A percentile compares a stretch with the other conserved stretches of the same genome.
Evolutionary conservation across 2,329 filamentous ascomycete species (phyloP).

Genomic region (Blastomyces percursus): DNA sequence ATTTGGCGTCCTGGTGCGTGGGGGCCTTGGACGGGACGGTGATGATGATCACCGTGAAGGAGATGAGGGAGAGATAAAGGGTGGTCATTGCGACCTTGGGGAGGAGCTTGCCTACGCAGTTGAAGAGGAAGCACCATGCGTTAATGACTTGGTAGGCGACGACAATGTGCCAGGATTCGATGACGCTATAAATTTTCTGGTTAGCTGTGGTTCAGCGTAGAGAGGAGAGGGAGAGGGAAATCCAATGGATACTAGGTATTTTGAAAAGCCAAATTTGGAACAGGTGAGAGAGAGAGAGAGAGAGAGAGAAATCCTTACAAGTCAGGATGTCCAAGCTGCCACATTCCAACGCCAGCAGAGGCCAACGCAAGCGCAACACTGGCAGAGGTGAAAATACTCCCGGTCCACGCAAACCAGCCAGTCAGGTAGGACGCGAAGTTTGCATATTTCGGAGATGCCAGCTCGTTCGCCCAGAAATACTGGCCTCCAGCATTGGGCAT

Average conservation of each 20-base stretch:
- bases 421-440: constrained; percentile 39
- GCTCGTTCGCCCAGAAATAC: constrained; percentile 42
- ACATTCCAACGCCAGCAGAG: constrained; percentile 41
- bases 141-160: constrained; percentile 40
- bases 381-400: constrained; percentile 44
- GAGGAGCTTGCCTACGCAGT: constrained; percentile 32
- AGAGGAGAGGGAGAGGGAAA: no score
- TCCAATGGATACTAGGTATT: no score
- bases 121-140: constrained; percentile 40
- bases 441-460: constrained; percentile 37
- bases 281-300: no score
- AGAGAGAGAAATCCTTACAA: constrained; percentile 32
- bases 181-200: constrained; percentile 18
- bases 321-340: constrained; percentile 41
- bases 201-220: neutral
- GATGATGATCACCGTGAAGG: constrained; percentile 40
- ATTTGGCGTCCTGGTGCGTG: constrained; percentile 36
- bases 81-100: constrained; percentile 33
- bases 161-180: constrained; percentile 29
- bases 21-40: constrained; percentile 37
- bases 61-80: constrained; percentile 38
- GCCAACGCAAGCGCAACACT: constrained; percentile 42
- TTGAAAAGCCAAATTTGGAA: no score
- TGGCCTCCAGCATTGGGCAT: constrained; percentile 43
- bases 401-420: constrained; percentile 45